These are phyloP conservation scores for Annulohypoxylon nitens DNA, from an alignment of 495 filamentous ascomycete genomes.

Conservation along the genomic window DNA sequence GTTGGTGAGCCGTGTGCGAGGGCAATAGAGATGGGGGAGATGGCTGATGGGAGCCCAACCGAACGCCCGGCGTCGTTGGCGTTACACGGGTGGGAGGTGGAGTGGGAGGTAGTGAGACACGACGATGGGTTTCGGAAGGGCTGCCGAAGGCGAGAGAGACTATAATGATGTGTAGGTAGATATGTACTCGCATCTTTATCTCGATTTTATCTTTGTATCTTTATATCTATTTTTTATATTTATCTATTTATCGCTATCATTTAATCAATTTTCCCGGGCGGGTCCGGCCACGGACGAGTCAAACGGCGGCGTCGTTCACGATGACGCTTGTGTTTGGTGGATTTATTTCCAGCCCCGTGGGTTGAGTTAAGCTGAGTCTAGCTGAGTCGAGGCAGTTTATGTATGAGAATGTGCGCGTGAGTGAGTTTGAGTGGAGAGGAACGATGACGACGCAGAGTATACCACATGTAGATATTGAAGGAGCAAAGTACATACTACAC, in stretches of 20 bases:
- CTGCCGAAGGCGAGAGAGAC: constrained; percentile 19
- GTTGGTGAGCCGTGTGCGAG: not conserved
- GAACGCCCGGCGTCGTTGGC: constrained; percentile 24
- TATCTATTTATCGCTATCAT: not conserved
- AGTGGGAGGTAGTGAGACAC: constrained; percentile 1
- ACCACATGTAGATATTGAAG: constrained; percentile 19
- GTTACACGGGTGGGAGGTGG: constrained; percentile 8
- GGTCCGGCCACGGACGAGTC: constrained; percentile 14
- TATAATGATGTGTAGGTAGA: constrained; percentile 1
- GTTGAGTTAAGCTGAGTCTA: constrained; percentile 33
- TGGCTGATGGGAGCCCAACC: constrained; percentile 20
- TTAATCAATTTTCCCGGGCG: constrained; percentile 11
- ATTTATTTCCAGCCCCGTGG: constrained; percentile 8
- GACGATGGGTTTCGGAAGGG: constrained; percentile 32
- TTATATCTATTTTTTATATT: not conserved
- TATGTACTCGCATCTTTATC: not conserved
- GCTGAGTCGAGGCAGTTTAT: not conserved
- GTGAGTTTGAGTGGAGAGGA: constrained; percentile 4
- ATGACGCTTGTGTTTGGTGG: not conserved
- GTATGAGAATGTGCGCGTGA: constrained; percentile 1
- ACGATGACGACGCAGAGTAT: constrained; percentile 32
- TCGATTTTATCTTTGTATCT: not conserved
- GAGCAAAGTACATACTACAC: not conserved
- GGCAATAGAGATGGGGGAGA: not conserved
- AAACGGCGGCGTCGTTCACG: not conserved